Evolutionary conservation across 331 rosid species (phyloP).

Genomic region (Telfairia occidentalis): DNA sequence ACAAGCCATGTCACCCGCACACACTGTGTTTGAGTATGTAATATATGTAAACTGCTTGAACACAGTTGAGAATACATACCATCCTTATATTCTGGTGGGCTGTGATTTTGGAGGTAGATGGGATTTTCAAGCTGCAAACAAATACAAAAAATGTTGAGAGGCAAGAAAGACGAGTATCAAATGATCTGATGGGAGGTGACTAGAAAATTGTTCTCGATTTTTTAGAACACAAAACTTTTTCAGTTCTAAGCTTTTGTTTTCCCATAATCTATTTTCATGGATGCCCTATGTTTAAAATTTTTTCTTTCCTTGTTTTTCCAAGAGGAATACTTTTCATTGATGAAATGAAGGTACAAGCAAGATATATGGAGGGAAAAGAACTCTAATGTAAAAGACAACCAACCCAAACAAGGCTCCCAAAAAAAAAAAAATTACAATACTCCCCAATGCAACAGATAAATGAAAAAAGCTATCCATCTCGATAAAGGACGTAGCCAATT

Average conservation of each 20-base stretch:
- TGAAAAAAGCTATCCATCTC: too few species aligned
- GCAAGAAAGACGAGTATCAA: neutral
- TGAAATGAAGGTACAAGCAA: too few species aligned
- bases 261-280: neutral
- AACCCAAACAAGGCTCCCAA: too few species aligned
- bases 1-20: neutral
- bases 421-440: too few species aligned
- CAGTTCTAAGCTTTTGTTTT: neutral
- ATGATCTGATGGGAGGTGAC: neutral
- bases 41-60: neutral
- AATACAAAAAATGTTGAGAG: neutral
- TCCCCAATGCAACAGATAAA: too few species aligned
- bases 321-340: too few species aligned
- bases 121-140: conserved; percentile 7
- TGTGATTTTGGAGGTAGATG: neutral
- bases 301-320: too few species aligned
- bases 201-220: neutral
- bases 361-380: too few species aligned
- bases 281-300: neutral
- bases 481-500: too few species aligned
- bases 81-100: neutral
- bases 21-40: neutral
- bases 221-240: neutral
- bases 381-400: too few species aligned
- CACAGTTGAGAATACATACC: neutral